A percentile compares a stretch with the other conserved stretches of the same genome.
phyloP scores from a whole-genome alignment of 2,329 filamentous ascomycete species.

The Neoarthrinium moseri region DNA sequence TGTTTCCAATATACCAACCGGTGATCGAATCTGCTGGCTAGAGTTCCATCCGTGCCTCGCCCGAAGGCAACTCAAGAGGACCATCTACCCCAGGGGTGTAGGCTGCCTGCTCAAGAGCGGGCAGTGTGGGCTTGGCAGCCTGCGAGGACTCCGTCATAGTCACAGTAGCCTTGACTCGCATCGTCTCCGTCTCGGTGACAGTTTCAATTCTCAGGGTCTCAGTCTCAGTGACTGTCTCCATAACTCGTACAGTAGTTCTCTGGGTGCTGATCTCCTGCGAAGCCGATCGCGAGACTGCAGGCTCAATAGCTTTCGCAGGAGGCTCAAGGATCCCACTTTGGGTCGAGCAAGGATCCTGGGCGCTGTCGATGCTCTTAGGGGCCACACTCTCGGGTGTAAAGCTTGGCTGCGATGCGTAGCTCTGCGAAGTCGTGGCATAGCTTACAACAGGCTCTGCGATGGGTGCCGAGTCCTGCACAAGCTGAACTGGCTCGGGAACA shows the following conservation, averaged over 20 bases:
- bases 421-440: background rate
- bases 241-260: conserved; percentile 28
- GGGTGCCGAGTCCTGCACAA: conserved; percentile 8
- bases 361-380: background rate
- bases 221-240: conserved; percentile 33
- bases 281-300: conserved; percentile 17
- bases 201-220: conserved; percentile 15
- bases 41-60: background rate
- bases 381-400: background rate
- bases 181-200: conserved; percentile 29
- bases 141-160: conserved; percentile 5
- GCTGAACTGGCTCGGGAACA: conserved; percentile 10
- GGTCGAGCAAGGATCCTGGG: conserved; percentile 5
- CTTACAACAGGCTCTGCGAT: background rate
- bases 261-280: conserved; percentile 20
- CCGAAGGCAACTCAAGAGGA: background rate
- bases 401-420: background rate
- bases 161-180: conserved; percentile 23
- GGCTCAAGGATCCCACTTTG: background rate
- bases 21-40: background rate
- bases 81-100: background rate
- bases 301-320: conserved; percentile 17
- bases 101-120: background rate
- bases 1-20: background rate
- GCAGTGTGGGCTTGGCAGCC: background rate